These are phyloP conservation scores for Theileria equi DNA, from an alignment of 169 alveolate genomes.

Conservation along the genomic window DNA sequence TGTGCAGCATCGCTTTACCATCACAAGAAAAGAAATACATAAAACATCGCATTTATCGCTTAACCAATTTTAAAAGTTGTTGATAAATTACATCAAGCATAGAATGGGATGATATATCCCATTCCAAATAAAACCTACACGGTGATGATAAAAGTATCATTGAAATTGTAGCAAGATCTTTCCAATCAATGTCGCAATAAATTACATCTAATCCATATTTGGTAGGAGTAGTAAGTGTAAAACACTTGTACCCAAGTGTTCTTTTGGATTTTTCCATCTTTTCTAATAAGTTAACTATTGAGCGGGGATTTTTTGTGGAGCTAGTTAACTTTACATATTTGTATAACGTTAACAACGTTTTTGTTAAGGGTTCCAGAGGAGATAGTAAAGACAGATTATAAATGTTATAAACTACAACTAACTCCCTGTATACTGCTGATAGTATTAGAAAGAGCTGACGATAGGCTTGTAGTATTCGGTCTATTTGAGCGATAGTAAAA, in stretches of 20 bases:
- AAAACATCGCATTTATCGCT: constrained; percentile 11
- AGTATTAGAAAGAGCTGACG: constrained; percentile 1
- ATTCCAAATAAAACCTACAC: constrained; percentile 18
- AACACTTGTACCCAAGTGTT: background rate
- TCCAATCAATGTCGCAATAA: background rate
- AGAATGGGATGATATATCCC: constrained; percentile 5
- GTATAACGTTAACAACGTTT: too few relatives aligned
- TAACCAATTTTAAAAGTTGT: constrained; percentile 5
- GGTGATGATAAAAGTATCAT: constrained; percentile 1
- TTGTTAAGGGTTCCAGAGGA: too few relatives aligned
- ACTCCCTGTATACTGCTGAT: too few relatives aligned
- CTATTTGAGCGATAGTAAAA: too few relatives aligned
- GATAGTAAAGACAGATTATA: too few relatives aligned
- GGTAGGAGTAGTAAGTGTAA: background rate
- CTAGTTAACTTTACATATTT: too few relatives aligned
- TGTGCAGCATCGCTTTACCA: constrained; percentile 41
- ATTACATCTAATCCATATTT: background rate
- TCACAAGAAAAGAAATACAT: constrained; percentile 9
- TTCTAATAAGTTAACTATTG: background rate
- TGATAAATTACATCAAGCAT: constrained; percentile 10
- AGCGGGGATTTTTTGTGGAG: too few relatives aligned
- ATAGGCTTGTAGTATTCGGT: background rate
- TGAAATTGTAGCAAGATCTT: background rate
- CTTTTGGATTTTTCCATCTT: constrained; percentile 1
- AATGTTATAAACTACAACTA: too few relatives aligned